phyloP scores from a whole-genome alignment of 768 basidiomycete species.

The Termitomyces sp. region DNA sequence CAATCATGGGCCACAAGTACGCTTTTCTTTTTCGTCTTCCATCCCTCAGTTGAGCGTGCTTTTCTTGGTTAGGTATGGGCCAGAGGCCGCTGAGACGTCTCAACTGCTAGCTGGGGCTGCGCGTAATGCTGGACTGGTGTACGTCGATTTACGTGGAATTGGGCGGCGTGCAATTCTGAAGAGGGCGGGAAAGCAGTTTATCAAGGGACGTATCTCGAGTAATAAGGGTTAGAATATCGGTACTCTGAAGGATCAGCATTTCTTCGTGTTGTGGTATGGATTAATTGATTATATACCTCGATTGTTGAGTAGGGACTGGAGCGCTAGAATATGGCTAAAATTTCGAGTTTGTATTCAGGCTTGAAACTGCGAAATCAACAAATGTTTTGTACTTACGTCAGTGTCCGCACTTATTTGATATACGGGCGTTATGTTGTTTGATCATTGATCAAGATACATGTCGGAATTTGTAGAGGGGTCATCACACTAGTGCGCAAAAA shows the following conservation, averaged over 20 bases:
- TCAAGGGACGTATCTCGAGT: conserved; percentile 30
- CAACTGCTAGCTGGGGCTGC: conserved; percentile 58
- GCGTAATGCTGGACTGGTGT: conserved; percentile 68
- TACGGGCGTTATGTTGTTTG: not conserved
- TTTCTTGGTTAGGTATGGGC: conserved; percentile 42
- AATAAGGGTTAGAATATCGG: not conserved
- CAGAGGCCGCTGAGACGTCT: conserved; percentile 55
- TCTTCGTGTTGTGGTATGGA: not conserved
- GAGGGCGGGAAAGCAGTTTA: conserved; percentile 51
- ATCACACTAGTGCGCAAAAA: not conserved
- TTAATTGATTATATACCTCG: not conserved
- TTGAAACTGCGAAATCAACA: too few species aligned
- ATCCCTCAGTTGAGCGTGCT: not conserved
- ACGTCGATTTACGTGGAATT: conserved; percentile 70
- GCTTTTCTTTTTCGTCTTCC: conserved; percentile 11
- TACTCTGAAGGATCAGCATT: not conserved
- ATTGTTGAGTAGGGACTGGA: not conserved
- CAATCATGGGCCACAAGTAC: conserved; percentile 52
- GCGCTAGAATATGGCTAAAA: not conserved
- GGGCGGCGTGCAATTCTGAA: conserved; percentile 65
- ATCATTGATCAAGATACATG: not conserved
- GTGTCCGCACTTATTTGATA: not conserved
- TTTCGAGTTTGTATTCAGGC: not conserved
- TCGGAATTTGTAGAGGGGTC: not conserved
- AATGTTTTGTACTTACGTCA: not conserved